Evolutionary conservation across 495 filamentous ascomycete genomes (phyloP).

Genomic region (Lasiosphaeria miniovina): DNA sequence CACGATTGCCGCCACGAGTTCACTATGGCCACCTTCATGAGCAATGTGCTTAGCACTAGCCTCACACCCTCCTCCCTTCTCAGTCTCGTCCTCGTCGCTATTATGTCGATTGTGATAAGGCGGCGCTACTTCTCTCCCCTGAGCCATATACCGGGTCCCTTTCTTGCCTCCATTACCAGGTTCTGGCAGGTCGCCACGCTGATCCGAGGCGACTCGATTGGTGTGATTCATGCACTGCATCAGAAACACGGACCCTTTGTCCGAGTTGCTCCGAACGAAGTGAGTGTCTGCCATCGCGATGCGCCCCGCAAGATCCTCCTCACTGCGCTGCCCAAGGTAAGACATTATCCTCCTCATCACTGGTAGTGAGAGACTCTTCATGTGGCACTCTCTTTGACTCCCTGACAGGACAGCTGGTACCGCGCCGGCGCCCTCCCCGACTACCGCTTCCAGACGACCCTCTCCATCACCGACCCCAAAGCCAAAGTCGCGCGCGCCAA

Average conservation of each 20-base stretch:
- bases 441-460: conserved; percentile 41
- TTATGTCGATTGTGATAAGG: not conserved
- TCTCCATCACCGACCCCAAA: conserved; percentile 40
- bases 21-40: not conserved
- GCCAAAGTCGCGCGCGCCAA: conserved; percentile 33
- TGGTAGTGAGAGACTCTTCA: too few relatives aligned
- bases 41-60: not conserved
- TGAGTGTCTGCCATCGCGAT: conserved; percentile 47
- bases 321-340: conserved; percentile 23
- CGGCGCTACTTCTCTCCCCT: conserved; percentile 12
- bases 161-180: conserved; percentile 9
- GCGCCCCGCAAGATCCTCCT: conserved; percentile 33
- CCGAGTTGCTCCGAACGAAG: conserved; percentile 48
- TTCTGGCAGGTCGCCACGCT: conserved; percentile 6
- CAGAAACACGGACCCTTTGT: conserved; percentile 38
- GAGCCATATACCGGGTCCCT: conserved; percentile 10
- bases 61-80: not conserved
- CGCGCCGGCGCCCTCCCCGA: conserved; percentile 37
- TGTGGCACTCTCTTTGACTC: not conserved
- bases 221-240: conserved; percentile 3
- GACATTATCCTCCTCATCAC: too few relatives aligned
- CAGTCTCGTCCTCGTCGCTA: not conserved
- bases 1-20: not conserved
- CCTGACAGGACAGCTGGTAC: conserved; percentile 20
- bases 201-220: conserved; percentile 7